phyloP scores from a whole-genome alignment of 2,329 filamentous ascomycete species.

The Talaromyces sp. region DNA sequence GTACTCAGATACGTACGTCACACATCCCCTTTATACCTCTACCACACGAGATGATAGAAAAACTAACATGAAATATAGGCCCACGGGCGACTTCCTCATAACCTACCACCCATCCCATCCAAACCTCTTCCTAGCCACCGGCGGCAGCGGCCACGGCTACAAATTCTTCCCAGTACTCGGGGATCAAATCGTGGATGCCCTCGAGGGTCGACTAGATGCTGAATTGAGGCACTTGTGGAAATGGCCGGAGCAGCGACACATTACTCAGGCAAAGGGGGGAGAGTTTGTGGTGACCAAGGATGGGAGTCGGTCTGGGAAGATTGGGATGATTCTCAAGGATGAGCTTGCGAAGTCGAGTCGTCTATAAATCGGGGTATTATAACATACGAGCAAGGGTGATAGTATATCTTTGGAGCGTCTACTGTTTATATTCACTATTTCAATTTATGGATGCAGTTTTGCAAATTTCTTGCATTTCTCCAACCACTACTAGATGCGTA shows the following conservation, averaged over 20 bases:
- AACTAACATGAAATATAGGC: conserved; percentile 29
- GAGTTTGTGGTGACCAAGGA: conserved; percentile 18
- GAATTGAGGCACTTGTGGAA: conserved; percentile 46
- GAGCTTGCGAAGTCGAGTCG: conserved; percentile 35
- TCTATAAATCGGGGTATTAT: background rate
- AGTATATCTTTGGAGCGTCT: background rate
- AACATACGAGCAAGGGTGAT: background rate
- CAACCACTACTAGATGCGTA: background rate
- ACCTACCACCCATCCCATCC: conserved; percentile 64
- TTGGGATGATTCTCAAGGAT: conserved; percentile 34
- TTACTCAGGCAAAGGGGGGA: background rate
- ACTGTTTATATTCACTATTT: background rate
- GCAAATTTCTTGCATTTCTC: conserved; percentile 1
- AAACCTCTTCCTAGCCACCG: conserved; percentile 52
- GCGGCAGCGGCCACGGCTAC: conserved; percentile 55
- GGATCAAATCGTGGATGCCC: conserved; percentile 50
- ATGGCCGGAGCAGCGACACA: conserved; percentile 35
- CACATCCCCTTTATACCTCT: background rate
- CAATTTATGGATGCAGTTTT: background rate
- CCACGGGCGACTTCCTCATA: conserved; percentile 68
- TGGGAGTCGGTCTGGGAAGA: conserved; percentile 20
- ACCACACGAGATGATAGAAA: background rate
- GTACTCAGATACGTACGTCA: conserved; percentile 67
- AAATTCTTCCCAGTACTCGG: conserved; percentile 57
- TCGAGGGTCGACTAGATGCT: conserved; percentile 45